These are phyloP conservation scores for Pyricularia sp. DNA, from an alignment of 2,329 filamentous ascomycete genomes.

Conservation along the genomic window DNA sequence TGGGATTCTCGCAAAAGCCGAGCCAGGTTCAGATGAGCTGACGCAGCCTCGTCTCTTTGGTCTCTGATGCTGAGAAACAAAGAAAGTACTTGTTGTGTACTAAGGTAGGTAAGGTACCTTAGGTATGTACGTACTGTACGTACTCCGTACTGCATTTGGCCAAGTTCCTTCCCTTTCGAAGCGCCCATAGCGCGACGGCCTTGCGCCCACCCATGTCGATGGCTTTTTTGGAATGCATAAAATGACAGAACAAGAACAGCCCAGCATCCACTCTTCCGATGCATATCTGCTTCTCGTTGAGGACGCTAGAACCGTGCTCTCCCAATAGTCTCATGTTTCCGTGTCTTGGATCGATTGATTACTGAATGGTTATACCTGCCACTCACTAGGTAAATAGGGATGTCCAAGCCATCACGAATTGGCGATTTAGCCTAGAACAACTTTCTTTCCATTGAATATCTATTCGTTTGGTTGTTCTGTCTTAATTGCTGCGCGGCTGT, in stretches of 20 bases:
- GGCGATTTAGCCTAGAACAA: not conserved
- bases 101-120: not conserved
- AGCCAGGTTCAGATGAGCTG: not conserved
- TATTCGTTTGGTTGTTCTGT: too few relatives aligned
- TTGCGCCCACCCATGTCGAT: not conserved
- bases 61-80: not conserved
- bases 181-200: not conserved
- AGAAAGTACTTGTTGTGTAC: not conserved
- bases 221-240: not conserved
- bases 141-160: not conserved
- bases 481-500: too few relatives aligned
- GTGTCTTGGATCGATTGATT: not conserved
- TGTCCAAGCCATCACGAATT: not conserved
- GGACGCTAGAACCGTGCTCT: not conserved
- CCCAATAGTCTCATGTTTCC: not conserved
- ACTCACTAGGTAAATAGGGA: not conserved
- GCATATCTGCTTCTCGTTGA: not conserved
- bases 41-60: not conserved
- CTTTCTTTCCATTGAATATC: not conserved
- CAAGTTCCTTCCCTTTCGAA: not conserved
- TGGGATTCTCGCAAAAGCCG: not conserved
- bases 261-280: not conserved
- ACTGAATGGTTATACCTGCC: not conserved
- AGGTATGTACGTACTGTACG: too few relatives aligned
- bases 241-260: not conserved